Conservation (phyloP, 257 asterid genomes). For the Nicotiana knightiana region DNA sequence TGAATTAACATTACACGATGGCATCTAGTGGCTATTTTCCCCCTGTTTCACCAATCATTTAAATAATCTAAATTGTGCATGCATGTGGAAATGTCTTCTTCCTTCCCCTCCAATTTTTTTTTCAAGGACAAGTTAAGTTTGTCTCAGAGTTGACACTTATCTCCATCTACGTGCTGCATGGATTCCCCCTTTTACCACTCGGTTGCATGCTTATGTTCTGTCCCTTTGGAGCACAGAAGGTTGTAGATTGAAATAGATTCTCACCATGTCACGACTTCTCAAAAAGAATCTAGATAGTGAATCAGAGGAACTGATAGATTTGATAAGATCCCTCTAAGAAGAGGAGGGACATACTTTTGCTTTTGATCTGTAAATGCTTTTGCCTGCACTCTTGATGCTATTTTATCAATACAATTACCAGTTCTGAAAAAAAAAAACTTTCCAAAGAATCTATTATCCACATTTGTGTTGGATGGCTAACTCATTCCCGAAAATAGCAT, state of each 20-base stretch:
- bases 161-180: background rate
- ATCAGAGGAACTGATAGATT: too few species aligned
- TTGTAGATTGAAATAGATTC: background rate
- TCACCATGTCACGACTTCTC: background rate
- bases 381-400: too few species aligned
- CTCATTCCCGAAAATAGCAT: background rate
- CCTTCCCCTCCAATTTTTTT: background rate
- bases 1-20: background rate
- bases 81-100: background rate
- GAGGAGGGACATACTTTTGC: too few species aligned
- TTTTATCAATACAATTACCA: too few species aligned
- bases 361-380: too few species aligned
- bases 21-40: background rate
- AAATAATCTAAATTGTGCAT: background rate
- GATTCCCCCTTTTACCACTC: background rate
- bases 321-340: too few species aligned
- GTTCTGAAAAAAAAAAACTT: too few species aligned
- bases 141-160: background rate
- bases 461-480: background rate
- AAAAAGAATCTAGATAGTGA: background rate
- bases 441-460: background rate
- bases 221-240: constrained; percentile 1
- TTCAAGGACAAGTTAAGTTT: background rate
- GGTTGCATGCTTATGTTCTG: background rate
- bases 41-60: background rate